These are phyloP conservation scores for Monosporascus sp. DNA, from an alignment of 2,329 filamentous ascomycete species.

Conservation along the genomic window DNA sequence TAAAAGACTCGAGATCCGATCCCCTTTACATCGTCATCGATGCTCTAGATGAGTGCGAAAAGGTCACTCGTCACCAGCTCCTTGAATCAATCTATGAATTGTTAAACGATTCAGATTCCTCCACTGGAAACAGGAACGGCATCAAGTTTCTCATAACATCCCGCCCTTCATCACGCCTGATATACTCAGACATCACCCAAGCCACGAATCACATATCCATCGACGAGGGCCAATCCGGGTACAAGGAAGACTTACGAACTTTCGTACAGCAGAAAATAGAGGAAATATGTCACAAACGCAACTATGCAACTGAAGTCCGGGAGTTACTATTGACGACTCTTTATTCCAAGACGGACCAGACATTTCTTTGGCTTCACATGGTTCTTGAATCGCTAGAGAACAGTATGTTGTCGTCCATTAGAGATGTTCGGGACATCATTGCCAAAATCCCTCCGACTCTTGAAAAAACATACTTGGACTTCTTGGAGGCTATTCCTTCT, in stretches of 20 bases:
- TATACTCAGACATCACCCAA: no score
- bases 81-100: conserved; percentile 18
- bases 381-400: conserved; percentile 29
- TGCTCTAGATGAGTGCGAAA: conserved; percentile 33
- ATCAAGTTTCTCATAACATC: conserved; percentile 30
- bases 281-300: conserved; percentile 21
- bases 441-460: conserved; percentile 24
- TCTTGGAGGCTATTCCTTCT: conserved; percentile 21
- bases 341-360: conserved; percentile 26
- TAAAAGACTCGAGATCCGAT: conserved; percentile 22
- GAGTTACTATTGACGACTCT: conserved; percentile 23
- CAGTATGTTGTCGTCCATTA: conserved; percentile 15
- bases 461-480: conserved; percentile 24
- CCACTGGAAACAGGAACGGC: conserved; percentile 7
- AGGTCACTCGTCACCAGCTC: conserved; percentile 17
- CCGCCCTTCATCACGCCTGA: conserved; percentile 16
- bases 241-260: conserved; percentile 23
- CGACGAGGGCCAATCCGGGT: conserved; percentile 14
- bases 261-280: conserved; percentile 27
- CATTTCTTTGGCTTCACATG: conserved; percentile 33
- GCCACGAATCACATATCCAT: conserved; percentile 14
- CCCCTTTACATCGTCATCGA: conserved; percentile 29
- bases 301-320: conserved; percentile 18
- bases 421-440: conserved; percentile 25
- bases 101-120: conserved; percentile 6